These are phyloP conservation scores for Malassezia yamatoensis DNA, from an alignment of 1,284 basidiomycete genomes.

Conservation along the genomic window DNA sequence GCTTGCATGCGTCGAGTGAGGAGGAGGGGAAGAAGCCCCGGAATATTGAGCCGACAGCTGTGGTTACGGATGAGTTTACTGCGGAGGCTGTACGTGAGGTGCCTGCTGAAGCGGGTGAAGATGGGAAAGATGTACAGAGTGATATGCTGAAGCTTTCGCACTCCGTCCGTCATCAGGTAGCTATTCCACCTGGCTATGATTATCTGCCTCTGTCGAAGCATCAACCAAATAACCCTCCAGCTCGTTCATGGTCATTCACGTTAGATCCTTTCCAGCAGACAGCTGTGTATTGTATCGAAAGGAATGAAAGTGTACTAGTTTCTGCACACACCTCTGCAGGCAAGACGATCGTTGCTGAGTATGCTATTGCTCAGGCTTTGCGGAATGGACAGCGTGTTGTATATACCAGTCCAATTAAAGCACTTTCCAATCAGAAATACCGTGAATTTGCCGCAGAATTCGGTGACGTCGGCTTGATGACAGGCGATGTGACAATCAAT, in stretches of 20 bases:
- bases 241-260: constrained; percentile 84
- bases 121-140: constrained; percentile 14
- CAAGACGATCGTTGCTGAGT: constrained; percentile 97
- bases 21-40: constrained; percentile 19
- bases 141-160: constrained; percentile 36
- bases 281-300: constrained; percentile 84
- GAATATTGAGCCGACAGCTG: constrained; percentile 21
- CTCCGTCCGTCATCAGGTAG: constrained; percentile 78
- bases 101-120: constrained; percentile 15
- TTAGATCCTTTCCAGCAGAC: constrained; percentile 97
- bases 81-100: constrained; percentile 23
- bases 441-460: constrained; percentile 94
- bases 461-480: constrained; percentile 97
- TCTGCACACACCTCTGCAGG: constrained; percentile 98
- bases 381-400: constrained; percentile 88
- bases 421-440: constrained; percentile 96
- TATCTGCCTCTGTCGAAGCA: constrained; percentile 87
- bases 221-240: constrained; percentile 80
- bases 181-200: constrained; percentile 80
- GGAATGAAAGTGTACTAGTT: constrained; percentile 92
- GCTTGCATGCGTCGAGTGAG: neutral
- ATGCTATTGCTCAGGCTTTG: constrained; percentile 93
- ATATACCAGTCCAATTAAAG: constrained; percentile 99
- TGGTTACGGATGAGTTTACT: constrained; percentile 35
- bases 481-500: constrained; percentile 99